Base-by-base conservation (phyloP, 2,329 filamentous ascomycete species). In the Aspergillus neoniger region DNA sequence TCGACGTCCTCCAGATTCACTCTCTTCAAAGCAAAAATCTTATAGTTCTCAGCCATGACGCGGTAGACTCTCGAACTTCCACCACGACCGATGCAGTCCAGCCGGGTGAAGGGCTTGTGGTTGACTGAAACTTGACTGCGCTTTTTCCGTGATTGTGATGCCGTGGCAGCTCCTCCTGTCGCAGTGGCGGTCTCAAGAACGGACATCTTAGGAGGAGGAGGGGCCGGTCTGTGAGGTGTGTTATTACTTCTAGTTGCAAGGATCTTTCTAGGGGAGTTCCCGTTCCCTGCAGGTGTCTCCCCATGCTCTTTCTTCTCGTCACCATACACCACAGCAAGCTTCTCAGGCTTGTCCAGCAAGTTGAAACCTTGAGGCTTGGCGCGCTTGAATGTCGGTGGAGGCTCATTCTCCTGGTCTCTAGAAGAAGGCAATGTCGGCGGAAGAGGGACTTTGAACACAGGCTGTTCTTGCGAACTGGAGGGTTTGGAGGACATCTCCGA, bases 11-110 rank as follows among this genome's bases (percentile, higher is more conserved):
- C 92, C 7, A 98, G 83, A 55, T 94, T 91, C 23, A 99, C 95
- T 52, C 92, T 85, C 79, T 99, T 99, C 66, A 99, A 79, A 0
- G 95, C 95, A 76, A 96, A 93, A 77, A 96, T 91, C 74, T 93
- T 96, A 71, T 92, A 93, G 72, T 97, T 98, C 75, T 99, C 95
- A 0, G 95, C 94, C 82, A 96, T 96, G 36, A 99, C 95, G 49
- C 92, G 89, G 76, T 96, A 99, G 1, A 99, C 95, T 71, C 96
- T 93, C 53, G 90, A 93, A 67, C 92, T 97, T 32, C 95, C 95
- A 63, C 95, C 95, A 60, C 93, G 89, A 9, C 95, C 95, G 66
- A 99, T 88, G 67, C 90, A 91, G 74, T 96, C 93, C 63, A 98
- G 85, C 50, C 94, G 86, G 21, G 92, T 95, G 72, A 96, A 99